phyloP scores from a whole-genome alignment of 225 moss, liverwort and hornwort genomes.

The Ulota crispa region DNA sequence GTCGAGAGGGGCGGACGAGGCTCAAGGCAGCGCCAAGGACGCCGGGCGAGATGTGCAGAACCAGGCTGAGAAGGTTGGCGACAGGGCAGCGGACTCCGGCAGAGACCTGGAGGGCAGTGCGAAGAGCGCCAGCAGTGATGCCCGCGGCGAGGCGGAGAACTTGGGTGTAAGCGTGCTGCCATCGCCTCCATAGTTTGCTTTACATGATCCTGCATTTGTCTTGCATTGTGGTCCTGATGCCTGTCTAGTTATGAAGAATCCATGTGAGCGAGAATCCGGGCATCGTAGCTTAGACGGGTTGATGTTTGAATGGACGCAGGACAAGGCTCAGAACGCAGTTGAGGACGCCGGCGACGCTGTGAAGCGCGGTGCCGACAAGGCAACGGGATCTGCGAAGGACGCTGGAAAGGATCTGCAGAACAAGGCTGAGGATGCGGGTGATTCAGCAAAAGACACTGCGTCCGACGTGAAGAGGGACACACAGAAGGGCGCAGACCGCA shows the following conservation, averaged over 20 bases:
- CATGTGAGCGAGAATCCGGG: not conserved
- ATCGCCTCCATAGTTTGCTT: not conserved
- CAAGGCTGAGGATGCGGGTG: constrained; percentile 18
- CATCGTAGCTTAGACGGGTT: not conserved
- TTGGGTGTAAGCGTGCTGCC: not conserved
- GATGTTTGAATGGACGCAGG: not conserved
- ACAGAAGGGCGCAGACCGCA: constrained; percentile 5
- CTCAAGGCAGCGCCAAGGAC: too few relatives aligned
- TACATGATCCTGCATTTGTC: not conserved
- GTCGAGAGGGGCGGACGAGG: not conserved
- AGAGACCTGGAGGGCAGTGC: too few relatives aligned
- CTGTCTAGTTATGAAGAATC: not conserved
- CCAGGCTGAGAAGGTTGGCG: not conserved
- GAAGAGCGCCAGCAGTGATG: too few relatives aligned
- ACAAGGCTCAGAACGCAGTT: not conserved
- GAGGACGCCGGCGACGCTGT: constrained; percentile 11
- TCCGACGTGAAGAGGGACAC: constrained; percentile 23
- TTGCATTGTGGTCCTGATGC: not conserved
- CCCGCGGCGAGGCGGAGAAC: not conserved
- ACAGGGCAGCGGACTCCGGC: too few relatives aligned
- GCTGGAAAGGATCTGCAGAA: constrained; percentile 24
- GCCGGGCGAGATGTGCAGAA: too few relatives aligned
- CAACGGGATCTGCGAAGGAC: not conserved
- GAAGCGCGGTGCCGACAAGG: constrained; percentile 28
- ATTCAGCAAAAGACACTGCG: constrained; percentile 9